A percentile compares a stretch with the other conserved stretches of the same genome.
phyloP scores from a whole-genome alignment of 2,329 filamentous ascomycete species.

The Rutstroemia sp. region DNA sequence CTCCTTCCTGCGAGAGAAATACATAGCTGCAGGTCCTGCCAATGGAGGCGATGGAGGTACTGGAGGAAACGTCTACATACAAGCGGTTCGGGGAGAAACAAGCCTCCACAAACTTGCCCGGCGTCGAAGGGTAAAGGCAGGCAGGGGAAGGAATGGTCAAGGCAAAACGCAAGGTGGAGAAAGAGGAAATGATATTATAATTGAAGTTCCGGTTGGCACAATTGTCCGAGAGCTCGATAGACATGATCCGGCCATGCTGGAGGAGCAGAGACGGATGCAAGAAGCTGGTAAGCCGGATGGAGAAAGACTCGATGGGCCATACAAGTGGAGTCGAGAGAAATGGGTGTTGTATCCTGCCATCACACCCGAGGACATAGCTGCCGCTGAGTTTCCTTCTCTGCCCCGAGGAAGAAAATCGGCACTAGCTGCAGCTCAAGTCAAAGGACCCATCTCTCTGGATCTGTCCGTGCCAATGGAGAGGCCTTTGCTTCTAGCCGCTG shows the following conservation, averaged over 20 bases:
- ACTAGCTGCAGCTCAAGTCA: slow-evolving; percentile 53
- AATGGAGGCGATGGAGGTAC: slow-evolving; percentile 93
- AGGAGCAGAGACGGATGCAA: slow-evolving; percentile 39
- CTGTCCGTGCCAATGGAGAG: slow-evolving; percentile 69
- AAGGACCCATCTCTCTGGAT: slow-evolving; percentile 65
- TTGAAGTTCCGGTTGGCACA: slow-evolving; percentile 89
- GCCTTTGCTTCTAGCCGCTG: slow-evolving; percentile 79
- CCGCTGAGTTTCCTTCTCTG: slow-evolving; percentile 48
- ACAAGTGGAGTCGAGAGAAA: slow-evolving; percentile 51
- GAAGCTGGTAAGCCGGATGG: slow-evolving; percentile 34
- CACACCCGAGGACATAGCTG: slow-evolving; percentile 59
- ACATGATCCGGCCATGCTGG: slow-evolving; percentile 67
- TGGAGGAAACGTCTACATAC: slow-evolving; percentile 89
- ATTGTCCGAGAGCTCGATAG: slow-evolving; percentile 77
- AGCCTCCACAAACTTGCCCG: slow-evolving; percentile 87
- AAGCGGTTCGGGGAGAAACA: slow-evolving; percentile 84
- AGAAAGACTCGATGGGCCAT: slow-evolving; percentile 26
- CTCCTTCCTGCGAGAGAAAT: slow-evolving; percentile 88
- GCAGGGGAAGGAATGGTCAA: slow-evolving; percentile 69
- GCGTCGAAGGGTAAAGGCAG: slow-evolving; percentile 65
- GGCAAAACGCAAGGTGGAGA: slow-evolving; percentile 67
- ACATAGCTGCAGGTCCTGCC: slow-evolving; percentile 77
- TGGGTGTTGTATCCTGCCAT: slow-evolving; percentile 84
- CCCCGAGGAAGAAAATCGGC: slow-evolving; percentile 48
- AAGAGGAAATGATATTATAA: slow-evolving; percentile 77